Conservation (phyloP, 306 rosid species). For the Castanea mollissima region DNA sequence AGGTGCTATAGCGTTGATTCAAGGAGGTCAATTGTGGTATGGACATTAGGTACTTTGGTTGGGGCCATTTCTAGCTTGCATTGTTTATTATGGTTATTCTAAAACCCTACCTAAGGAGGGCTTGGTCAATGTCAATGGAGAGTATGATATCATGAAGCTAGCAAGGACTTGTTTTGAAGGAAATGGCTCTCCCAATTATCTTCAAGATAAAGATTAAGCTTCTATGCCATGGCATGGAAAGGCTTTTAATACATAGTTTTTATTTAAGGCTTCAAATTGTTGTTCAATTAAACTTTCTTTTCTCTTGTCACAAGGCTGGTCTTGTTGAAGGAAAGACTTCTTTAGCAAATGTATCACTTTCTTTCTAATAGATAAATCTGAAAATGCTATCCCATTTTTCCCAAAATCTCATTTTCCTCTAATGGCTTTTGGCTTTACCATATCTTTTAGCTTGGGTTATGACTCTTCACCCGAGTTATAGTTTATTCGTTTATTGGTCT, state of each 20-base stretch:
- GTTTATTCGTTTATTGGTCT: no score
- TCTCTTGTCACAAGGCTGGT: no score
- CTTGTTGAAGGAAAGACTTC: not conserved
- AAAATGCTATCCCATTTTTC: not conserved
- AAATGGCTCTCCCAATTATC: no score
- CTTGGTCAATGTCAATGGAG: not conserved
- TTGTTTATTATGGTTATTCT: not conserved
- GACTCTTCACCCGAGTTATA: no score
- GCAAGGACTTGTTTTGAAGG: not conserved
- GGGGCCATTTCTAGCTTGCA: conserved; percentile 23
- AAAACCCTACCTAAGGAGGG: conserved; percentile 16
- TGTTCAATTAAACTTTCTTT: not conserved
- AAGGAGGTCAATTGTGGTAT: conserved; percentile 13
- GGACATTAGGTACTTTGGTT: conserved; percentile 27
- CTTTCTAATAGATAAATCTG: not conserved
- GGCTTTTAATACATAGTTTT: not conserved
- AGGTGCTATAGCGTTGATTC: conserved; percentile 18
- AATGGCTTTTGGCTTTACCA: no score
- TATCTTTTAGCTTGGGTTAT: no score
- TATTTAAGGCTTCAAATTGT: not conserved
- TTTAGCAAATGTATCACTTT: not conserved
- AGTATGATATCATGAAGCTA: not conserved
- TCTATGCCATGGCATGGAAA: no score
- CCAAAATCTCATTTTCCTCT: not conserved
- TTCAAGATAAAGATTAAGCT: no score